Evolutionary conservation across 108 stramenopile genomes (phyloP).

Genomic region (Fragilaria crotonensis): DNA sequence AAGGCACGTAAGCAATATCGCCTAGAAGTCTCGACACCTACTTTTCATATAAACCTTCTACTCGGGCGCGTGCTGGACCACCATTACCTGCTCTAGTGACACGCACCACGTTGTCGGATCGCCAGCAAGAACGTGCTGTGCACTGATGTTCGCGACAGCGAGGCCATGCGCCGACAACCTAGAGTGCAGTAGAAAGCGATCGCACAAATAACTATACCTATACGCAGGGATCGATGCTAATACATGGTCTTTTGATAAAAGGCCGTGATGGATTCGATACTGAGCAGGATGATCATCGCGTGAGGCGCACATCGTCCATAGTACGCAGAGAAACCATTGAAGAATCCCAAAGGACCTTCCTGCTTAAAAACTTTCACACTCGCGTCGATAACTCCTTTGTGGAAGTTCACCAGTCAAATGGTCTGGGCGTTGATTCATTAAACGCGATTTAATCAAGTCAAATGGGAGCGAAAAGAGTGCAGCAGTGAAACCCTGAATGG

Average conservation of each 20-base stretch:
- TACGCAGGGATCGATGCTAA: too few relatives aligned
- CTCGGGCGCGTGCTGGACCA: too few relatives aligned
- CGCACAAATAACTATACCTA: too few relatives aligned
- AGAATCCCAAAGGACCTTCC: slow-evolving; percentile 93
- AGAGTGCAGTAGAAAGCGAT: too few relatives aligned
- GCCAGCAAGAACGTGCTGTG: too few relatives aligned
- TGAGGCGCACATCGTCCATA: slow-evolving; percentile 98
- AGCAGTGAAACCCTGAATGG: slow-evolving; percentile 95
- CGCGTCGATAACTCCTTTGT: slow-evolving; percentile 86
- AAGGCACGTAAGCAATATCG: too few relatives aligned
- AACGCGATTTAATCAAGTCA: slow-evolving; percentile 94
- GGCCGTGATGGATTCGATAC: slow-evolving; percentile 89
- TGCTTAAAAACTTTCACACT: slow-evolving; percentile 62
- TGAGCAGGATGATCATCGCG: slow-evolving; percentile 97
- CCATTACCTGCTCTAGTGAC: too few relatives aligned
- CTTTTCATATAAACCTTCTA: too few relatives aligned
- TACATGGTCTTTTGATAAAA: slow-evolving; percentile 52
- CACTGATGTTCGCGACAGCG: too few relatives aligned
- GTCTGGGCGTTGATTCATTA: slow-evolving; percentile 89
- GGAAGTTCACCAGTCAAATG: slow-evolving; percentile 83
- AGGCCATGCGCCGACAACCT: too few relatives aligned
- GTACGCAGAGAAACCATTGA: slow-evolving; percentile 92
- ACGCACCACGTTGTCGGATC: too few relatives aligned
- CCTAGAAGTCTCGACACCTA: too few relatives aligned
- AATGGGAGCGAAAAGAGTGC: slow-evolving; percentile 95